Evolutionary conservation across 257 asterid species (phyloP).

Genomic region (Thymus mandschuricus): DNA sequence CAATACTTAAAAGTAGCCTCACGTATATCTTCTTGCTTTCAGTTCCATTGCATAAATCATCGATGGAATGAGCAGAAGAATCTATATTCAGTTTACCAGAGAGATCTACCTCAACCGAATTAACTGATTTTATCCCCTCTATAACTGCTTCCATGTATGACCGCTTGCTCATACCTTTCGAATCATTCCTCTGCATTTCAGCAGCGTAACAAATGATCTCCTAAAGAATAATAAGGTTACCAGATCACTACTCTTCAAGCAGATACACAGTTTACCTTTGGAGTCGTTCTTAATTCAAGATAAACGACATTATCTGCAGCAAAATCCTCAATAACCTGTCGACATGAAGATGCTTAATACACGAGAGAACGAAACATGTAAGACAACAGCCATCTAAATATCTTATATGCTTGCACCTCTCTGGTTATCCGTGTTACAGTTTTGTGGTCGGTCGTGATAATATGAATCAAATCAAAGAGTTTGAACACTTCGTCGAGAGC

Average conservation of each 20-base stretch:
- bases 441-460: conserved; percentile 79
- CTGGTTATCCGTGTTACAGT: conserved; percentile 82
- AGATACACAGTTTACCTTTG: conserved; percentile 58
- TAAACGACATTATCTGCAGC: conserved; percentile 91
- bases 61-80: conserved; percentile 31
- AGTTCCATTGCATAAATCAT: conserved; percentile 35
- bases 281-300: conserved; percentile 92
- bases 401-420: conserved; percentile 53
- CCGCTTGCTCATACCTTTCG: conserved; percentile 88
- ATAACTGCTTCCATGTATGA: conserved; percentile 86
- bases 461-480: conserved; percentile 86
- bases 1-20: conserved; percentile 88
- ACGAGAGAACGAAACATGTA: neutral
- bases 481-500: conserved; percentile 86
- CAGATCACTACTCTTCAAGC: neutral
- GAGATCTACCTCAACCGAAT: conserved; percentile 58
- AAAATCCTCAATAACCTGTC: conserved; percentile 90
- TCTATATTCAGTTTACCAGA: conserved; percentile 37
- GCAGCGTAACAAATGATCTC: neutral
- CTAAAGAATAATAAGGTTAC: conserved; percentile 2
- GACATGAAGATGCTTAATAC: conserved; percentile 19
- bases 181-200: conserved; percentile 64
- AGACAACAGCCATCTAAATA: conserved; percentile 12
- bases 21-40: conserved; percentile 70
- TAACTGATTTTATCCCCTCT: conserved; percentile 72